Evolutionary conservation across 352 stramenopile species (phyloP), one percentile per base, ranked within the genome.

Genomic region (Lagenidium giganteum): DNA sequence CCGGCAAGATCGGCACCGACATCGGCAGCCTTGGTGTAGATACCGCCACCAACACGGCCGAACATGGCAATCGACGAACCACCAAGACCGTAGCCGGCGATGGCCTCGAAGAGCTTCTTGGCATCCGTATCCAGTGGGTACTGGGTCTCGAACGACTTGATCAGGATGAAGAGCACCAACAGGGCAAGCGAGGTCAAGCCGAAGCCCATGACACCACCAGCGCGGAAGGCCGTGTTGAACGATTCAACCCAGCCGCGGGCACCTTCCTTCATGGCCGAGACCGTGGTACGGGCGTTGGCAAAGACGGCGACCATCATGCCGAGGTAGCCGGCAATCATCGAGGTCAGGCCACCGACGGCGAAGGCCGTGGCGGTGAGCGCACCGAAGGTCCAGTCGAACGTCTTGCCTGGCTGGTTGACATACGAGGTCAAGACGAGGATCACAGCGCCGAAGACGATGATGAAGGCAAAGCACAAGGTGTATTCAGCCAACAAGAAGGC

Each of bases 11-110:
- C 97, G 38, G 97, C 97, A 53, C 97, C 97, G 25, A 99, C 97
- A 85, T 99, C 97, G 23, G 97, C 97, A 45, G 97, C 97, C 83
- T 98, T 98, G 46, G 97, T 99, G 84, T 99, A 99, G 75, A 99
- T 99, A 72, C 97, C 97, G 53, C 97, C 97, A 54, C 96, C 97
- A 32, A 99, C 96, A 87, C 97, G 96, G 47, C 96, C 96, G 67
- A 99, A 99, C 83, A 99, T 96, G 46, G 97, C 97, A 69, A 99
- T 98, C 22, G 89, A 98, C 42, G 92, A 98, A 63, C 93, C 97
- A 42, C 97, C 97, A 27, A 99, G 77, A 78, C 93, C 95, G 66
- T 98, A 99, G 57, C 97, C 96, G 36, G 96, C 96, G 37, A 99
- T 89, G 51, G 79, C 93, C 62, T 99, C 96, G 42, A 98, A 99